These are phyloP conservation scores for Didymella exigua DNA, from an alignment of 2,329 filamentous ascomycete genomes.

Conservation along the genomic window DNA sequence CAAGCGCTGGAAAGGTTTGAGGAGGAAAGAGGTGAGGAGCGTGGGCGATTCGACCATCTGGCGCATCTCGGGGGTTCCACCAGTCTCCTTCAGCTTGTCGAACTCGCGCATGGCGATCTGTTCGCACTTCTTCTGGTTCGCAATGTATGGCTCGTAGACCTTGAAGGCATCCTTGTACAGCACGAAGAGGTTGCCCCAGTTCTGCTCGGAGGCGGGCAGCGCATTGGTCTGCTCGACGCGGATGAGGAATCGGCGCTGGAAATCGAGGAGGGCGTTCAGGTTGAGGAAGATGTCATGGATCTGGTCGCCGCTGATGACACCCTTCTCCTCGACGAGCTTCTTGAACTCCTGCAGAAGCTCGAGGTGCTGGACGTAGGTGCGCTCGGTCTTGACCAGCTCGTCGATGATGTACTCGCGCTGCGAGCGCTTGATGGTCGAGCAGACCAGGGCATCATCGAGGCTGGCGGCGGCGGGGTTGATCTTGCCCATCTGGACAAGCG, in stretches of 20 bases:
- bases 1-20: constrained; percentile 95
- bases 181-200: constrained; percentile 93
- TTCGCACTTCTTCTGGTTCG: constrained; percentile 91
- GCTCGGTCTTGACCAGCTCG: constrained; percentile 91
- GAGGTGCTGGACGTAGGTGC: constrained; percentile 96
- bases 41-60: constrained; percentile 86
- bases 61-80: constrained; percentile 64
- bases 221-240: constrained; percentile 95
- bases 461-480: constrained; percentile 54
- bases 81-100: constrained; percentile 79
- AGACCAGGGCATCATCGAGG: constrained; percentile 54
- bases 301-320: constrained; percentile 84
- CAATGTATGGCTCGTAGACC: constrained; percentile 96
- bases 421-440: constrained; percentile 62
- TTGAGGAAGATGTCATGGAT: constrained; percentile 97
- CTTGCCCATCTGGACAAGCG: constrained; percentile 77
- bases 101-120: constrained; percentile 83
- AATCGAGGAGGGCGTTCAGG: constrained; percentile 91
- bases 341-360: constrained; percentile 94
- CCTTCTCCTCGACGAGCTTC: constrained; percentile 84
- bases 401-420: constrained; percentile 87
- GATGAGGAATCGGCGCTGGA: constrained; percentile 93
- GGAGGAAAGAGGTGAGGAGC: constrained; percentile 85
- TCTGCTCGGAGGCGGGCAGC: constrained; percentile 74
- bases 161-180: constrained; percentile 84